A percentile compares a stretch with the other conserved stretches of the same genome.
Conservation (phyloP, 805 yeast genomes). For the Wickerhamiella bombiphila region DNA sequence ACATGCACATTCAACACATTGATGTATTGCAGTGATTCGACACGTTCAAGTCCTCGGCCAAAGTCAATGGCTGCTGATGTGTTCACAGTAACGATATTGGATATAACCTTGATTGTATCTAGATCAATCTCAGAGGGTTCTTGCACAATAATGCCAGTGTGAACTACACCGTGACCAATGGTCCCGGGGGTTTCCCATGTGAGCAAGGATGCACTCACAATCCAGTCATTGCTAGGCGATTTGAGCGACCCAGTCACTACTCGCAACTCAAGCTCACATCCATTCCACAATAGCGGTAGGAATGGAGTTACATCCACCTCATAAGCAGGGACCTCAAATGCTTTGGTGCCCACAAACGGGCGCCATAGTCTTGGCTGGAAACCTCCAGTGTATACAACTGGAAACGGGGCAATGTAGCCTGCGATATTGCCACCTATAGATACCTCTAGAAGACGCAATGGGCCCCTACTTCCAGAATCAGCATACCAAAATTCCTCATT, state of each 20-base stretch:
- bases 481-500: constrained; percentile 74
- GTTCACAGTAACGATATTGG: no score
- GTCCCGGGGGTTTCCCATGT: constrained; percentile 19
- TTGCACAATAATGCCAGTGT: no score
- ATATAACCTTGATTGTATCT: no score
- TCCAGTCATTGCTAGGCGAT: constrained; percentile 22
- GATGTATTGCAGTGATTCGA: no score
- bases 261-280: constrained; percentile 34
- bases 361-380: constrained; percentile 67
- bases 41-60: no score
- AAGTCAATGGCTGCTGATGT: no score
- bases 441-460: constrained; percentile 43
- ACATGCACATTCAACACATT: no score
- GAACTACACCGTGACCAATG: constrained; percentile 16
- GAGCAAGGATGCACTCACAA: constrained; percentile 20
- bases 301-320: constrained; percentile 56
- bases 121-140: no score
- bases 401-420: constrained; percentile 49
- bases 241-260: constrained; percentile 27
- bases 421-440: constrained; percentile 43
- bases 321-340: constrained; percentile 56
- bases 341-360: constrained; percentile 57
- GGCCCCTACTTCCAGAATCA: constrained; percentile 2
- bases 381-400: constrained; percentile 69
- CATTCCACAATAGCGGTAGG: constrained; percentile 56